Percentiles rank a stretch among this genome's conserved stretches.
phyloP scores from a whole-genome alignment of 768 basidiomycete genomes.

The Russula earlei region DNA sequence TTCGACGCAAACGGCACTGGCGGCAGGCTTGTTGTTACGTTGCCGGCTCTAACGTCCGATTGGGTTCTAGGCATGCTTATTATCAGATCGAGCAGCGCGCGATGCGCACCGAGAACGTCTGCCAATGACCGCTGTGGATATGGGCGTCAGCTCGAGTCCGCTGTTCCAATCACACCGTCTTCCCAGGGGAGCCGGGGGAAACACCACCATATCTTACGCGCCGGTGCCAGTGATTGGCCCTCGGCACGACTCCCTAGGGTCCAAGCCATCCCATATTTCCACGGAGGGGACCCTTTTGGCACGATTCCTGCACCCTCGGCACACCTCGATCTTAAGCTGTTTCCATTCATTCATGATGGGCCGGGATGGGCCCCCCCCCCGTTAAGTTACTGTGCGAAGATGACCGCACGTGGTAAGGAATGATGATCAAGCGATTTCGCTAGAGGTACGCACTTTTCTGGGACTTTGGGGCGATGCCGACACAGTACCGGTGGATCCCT shows the following conservation, averaged over 20 bases:
- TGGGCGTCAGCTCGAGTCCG: conserved; percentile 7
- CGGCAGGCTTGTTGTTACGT: conserved; percentile 5
- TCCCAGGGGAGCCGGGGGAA: neutral
- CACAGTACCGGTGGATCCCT: conserved; percentile 1
- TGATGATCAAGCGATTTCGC: too few species aligned
- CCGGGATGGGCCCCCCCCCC: neutral
- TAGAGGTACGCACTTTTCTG: conserved; percentile 1
- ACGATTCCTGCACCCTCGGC: neutral
- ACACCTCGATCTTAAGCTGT: neutral
- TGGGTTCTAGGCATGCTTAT: conserved; percentile 6
- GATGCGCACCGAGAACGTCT: conserved; percentile 12
- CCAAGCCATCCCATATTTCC: neutral
- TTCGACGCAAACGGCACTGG: neutral
- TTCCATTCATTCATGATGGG: conserved; percentile 1
- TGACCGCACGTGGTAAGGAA: neutral
- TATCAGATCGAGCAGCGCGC: conserved; percentile 7
- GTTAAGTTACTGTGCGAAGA: neutral
- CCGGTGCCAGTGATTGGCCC: neutral
- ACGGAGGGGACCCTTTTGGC: too few species aligned
- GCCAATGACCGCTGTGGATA: conserved; percentile 1
- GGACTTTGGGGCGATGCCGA: neutral
- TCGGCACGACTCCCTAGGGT: too few species aligned
- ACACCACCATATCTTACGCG: neutral
- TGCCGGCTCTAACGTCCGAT: conserved; percentile 4
- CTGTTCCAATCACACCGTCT: neutral